These are phyloP conservation scores for Cladophialophora carrionii DNA, from an alignment of 2,329 filamentous ascomycete genomes.

Conservation along the genomic window DNA sequence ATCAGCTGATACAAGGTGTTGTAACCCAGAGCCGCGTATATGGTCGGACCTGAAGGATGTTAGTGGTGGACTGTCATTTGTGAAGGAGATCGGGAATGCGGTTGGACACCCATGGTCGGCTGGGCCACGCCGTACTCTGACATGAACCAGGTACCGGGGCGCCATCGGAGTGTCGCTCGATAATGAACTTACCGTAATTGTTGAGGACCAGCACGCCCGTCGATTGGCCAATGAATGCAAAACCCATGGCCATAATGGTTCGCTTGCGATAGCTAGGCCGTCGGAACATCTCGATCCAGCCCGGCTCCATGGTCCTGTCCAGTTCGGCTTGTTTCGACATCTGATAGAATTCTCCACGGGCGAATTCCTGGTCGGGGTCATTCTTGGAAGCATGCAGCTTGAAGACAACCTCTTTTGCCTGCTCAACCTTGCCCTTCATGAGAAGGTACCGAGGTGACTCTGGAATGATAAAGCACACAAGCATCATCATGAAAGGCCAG, in stretches of 20 bases:
- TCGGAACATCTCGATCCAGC: conserved; percentile 32
- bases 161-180: too few relatives aligned
- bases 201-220: conserved; percentile 28
- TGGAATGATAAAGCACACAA: conserved; percentile 38
- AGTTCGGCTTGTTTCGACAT: conserved; percentile 33
- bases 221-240: conserved; percentile 31
- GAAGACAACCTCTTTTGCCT: conserved; percentile 36
- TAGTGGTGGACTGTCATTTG: background rate
- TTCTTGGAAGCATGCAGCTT: conserved; percentile 31
- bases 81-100: too few relatives aligned
- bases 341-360: conserved; percentile 31
- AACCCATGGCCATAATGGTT: conserved; percentile 24
- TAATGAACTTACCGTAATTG: conserved; percentile 25
- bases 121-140: too few relatives aligned
- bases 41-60: conserved; percentile 23
- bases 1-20: conserved; percentile 27
- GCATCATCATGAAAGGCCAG: conserved; percentile 34
- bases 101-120: too few relatives aligned
- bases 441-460: conserved; percentile 40
- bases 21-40: conserved; percentile 32
- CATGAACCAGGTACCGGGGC: too few relatives aligned
- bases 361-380: conserved; percentile 30
- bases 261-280: conserved; percentile 29
- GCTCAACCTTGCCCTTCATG: conserved; percentile 38
- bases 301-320: conserved; percentile 27